Conservation (phyloP, 1,139 yeast genomes). For the Candida neerlandica region DNA sequence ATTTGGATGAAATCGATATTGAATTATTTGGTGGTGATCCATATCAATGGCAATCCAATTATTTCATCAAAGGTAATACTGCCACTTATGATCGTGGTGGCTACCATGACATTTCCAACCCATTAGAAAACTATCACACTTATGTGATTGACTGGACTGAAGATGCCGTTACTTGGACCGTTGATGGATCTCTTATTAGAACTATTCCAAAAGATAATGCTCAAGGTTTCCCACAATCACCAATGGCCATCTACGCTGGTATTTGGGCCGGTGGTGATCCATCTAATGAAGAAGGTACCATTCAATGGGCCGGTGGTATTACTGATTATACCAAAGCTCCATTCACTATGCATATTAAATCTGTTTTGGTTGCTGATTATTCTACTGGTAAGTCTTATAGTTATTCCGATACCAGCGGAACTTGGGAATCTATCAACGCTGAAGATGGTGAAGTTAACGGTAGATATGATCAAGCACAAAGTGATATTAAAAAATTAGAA, state of each 20-base stretch:
- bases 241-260: slow-evolving; percentile 72
- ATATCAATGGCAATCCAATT: slow-evolving; percentile 76
- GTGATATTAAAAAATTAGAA: slow-evolving; percentile 47
- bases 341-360: slow-evolving; percentile 65
- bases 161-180: slow-evolving; percentile 58
- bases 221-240: slow-evolving; percentile 76
- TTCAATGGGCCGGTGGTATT: slow-evolving; percentile 85
- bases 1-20: slow-evolving; percentile 81
- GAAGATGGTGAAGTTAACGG: slow-evolving; percentile 67
- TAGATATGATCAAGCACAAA: slow-evolving; percentile 50
- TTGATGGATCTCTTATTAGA: slow-evolving; percentile 66
- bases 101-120: slow-evolving; percentile 59
- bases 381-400: slow-evolving; percentile 73
- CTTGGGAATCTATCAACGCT: slow-evolving; percentile 69
- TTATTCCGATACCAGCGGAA: slow-evolving; percentile 66
- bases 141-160: slow-evolving; percentile 84
- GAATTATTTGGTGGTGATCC: slow-evolving; percentile 84
- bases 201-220: slow-evolving; percentile 52
- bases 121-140: slow-evolving; percentile 59
- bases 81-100: slow-evolving; percentile 78
- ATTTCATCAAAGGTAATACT: slow-evolving; percentile 77
- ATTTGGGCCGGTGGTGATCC: slow-evolving; percentile 86
- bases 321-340: slow-evolving; percentile 70
- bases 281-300: slow-evolving; percentile 64
- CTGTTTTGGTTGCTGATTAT: slow-evolving; percentile 70